Conservation (phyloP, 192 early-diverging fungal genomes). For the Coemansia sp. region DNA sequence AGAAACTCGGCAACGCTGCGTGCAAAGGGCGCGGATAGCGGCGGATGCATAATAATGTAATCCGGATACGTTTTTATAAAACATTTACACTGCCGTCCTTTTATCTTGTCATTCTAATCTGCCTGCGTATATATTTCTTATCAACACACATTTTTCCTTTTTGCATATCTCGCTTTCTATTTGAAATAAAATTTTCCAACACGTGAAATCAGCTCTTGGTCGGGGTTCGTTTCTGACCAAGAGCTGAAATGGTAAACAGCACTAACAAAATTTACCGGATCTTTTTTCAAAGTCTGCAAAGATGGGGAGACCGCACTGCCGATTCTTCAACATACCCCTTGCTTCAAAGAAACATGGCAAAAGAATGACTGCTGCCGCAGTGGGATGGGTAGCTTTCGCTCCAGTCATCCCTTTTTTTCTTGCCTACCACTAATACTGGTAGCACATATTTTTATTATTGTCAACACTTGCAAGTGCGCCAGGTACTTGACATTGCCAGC, state of each 20-base stretch:
- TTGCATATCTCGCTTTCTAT: too few relatives aligned
- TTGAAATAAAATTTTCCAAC: too few relatives aligned
- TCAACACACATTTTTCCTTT: too few relatives aligned
- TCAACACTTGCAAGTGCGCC: too few relatives aligned
- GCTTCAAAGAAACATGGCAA: not conserved
- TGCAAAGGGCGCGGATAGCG: not conserved
- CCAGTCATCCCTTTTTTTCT: not conserved
- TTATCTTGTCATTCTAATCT: too few relatives aligned
- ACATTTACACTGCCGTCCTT: not conserved
- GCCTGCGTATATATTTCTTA: not conserved
- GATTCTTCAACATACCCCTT: not conserved
- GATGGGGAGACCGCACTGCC: not conserved
- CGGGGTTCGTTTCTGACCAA: not conserved
- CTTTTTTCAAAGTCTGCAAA: not conserved
- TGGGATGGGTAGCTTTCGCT: not conserved
- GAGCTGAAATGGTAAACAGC: not conserved
- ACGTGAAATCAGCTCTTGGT: not conserved
- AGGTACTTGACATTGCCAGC: too few relatives aligned
- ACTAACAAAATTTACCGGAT: not conserved
- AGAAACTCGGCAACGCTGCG: not conserved
- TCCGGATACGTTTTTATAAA: not conserved
- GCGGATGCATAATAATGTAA: constrained; percentile 5
- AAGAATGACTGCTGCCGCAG: constrained; percentile 3
- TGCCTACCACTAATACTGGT: too few relatives aligned
- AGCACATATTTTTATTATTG: too few relatives aligned